phyloP scores from a whole-genome alignment of 129 eudicot species.

The sunflower (Helianthus annuus) region HanXRQr2.0-SUNRISE NC_035444.2:31827553-31828052 shows the following conservation, averaged over 20 bases:
- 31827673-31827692: no score
- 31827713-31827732: no score
- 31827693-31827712: no score
- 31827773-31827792: conserved; percentile 34
- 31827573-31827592: no score
- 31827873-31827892: conserved; percentile 33
- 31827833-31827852: conserved; percentile 32
- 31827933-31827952: background rate
- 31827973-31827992: conserved; percentile 13
- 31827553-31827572: no score
- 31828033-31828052: conserved; percentile 17
- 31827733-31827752: no score
- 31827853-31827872: conserved; percentile 28
- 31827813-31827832: conserved; percentile 39
- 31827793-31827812: conserved; percentile 13
- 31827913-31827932: conserved; percentile 16
- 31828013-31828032: conserved; percentile 9
- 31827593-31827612: no score
- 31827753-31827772: conserved; percentile 37
- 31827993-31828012: conserved; percentile 39
- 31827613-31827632: no score
- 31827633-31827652: no score
- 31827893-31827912: conserved; percentile 28
- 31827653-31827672: no score
- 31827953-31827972: conserved; percentile 20